Conservation (phyloP, 371 early-diverging fungal species). For the Lichtheimia ornata region DNA sequence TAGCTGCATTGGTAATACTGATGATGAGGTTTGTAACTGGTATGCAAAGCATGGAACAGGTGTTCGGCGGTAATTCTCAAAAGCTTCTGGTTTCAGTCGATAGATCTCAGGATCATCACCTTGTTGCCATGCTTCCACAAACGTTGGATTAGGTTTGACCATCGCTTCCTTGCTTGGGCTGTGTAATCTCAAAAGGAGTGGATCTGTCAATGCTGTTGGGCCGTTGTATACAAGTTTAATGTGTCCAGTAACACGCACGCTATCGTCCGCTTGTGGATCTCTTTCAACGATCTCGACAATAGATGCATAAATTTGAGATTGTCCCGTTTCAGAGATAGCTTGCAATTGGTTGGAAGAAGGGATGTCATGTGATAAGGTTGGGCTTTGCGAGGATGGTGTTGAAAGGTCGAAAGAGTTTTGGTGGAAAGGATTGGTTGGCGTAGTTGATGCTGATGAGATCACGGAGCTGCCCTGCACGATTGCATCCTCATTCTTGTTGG, state of each 20-base stretch:
- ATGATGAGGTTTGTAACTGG: neutral
- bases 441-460: slow-evolving; percentile 17
- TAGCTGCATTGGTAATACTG: slow-evolving; percentile 13
- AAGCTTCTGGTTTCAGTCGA: slow-evolving; percentile 14
- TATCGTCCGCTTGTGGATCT: slow-evolving; percentile 2
- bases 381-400: slow-evolving; percentile 19
- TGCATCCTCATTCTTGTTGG: too few species aligned
- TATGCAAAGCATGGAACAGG: slow-evolving; percentile 19
- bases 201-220: slow-evolving; percentile 7
- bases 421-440: slow-evolving; percentile 24
- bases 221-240: slow-evolving; percentile 24
- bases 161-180: neutral
- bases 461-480: neutral
- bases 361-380: slow-evolving; percentile 16
- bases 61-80: slow-evolving; percentile 15
- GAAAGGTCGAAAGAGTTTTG: slow-evolving; percentile 19
- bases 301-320: slow-evolving; percentile 18
- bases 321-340: slow-evolving; percentile 13
- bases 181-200: slow-evolving; percentile 12
- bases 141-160: slow-evolving; percentile 10
- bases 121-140: slow-evolving; percentile 15
- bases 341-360: slow-evolving; percentile 10
- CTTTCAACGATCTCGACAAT: slow-evolving; percentile 15
- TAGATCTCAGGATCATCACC: slow-evolving; percentile 13
- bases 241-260: slow-evolving; percentile 8